phyloP scores from a whole-genome alignment of 2,329 filamentous ascomycete species.

The Berkeleyomyces basicola region DNA sequence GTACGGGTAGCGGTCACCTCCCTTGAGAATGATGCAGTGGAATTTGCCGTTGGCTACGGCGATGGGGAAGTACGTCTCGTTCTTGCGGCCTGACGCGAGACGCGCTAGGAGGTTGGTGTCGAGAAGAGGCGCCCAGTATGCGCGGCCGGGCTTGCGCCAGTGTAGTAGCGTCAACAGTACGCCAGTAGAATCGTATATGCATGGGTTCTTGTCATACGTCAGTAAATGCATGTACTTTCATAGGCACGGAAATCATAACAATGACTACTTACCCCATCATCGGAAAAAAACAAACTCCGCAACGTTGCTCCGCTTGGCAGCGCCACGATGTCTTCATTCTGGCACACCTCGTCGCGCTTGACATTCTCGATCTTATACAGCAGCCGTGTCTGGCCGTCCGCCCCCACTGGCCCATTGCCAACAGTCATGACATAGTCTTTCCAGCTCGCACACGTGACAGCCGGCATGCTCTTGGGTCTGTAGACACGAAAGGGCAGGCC shows the following conservation, averaged over 20 bases:
- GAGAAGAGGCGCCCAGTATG: slow-evolving; percentile 79
- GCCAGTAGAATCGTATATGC: slow-evolving; percentile 87
- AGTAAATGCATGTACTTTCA: slow-evolving; percentile 1
- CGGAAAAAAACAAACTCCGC: slow-evolving; percentile 79
- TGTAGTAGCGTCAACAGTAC: slow-evolving; percentile 76
- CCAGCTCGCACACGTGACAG: slow-evolving; percentile 88
- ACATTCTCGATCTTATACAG: slow-evolving; percentile 90
- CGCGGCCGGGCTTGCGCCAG: slow-evolving; percentile 75
- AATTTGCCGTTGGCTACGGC: slow-evolving; percentile 84
- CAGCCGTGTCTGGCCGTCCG: slow-evolving; percentile 61
- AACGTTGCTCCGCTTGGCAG: slow-evolving; percentile 58
- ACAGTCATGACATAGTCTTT: slow-evolving; percentile 92
- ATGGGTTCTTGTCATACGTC: slow-evolving; percentile 51
- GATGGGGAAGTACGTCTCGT: slow-evolving; percentile 87
- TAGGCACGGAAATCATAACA: neutral
- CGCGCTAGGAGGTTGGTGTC: slow-evolving; percentile 76
- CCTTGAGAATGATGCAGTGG: slow-evolving; percentile 98
- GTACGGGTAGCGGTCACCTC: slow-evolving; percentile 80
- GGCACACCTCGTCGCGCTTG: slow-evolving; percentile 82
- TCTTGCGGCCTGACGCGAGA: slow-evolving; percentile 67
- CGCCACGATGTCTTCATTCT: slow-evolving; percentile 83
- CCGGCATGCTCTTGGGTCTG: slow-evolving; percentile 75
- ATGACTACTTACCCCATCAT: slow-evolving; percentile 53
- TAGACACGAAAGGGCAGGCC: slow-evolving; percentile 81
- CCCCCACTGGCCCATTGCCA: slow-evolving; percentile 73